Evolutionary conservation across 73 alveolate genomes (phyloP).

Genomic region (Tetrahymena malaccensis): DNA sequence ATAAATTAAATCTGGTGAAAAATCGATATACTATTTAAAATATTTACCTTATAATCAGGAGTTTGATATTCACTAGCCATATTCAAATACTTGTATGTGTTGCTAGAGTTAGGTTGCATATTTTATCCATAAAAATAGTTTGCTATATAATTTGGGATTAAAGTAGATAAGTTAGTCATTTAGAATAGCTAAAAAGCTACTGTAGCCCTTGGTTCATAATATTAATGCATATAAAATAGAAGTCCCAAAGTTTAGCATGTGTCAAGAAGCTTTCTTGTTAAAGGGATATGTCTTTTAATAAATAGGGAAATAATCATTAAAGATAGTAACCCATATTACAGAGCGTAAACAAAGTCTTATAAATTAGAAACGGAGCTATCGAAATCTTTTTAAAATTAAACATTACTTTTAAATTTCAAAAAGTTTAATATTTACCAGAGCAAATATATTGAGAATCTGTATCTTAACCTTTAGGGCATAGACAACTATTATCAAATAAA

Average conservation of each 20-base stretch:
- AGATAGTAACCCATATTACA: background rate
- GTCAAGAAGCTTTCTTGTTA: background rate
- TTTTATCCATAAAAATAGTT: background rate
- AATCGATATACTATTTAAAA: too few relatives aligned
- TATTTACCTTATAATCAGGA: background rate
- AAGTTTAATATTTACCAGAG: background rate
- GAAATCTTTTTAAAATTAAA: background rate
- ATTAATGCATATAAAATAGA: background rate
- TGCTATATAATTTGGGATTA: background rate
- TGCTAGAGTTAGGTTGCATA: background rate
- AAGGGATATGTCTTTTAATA: background rate
- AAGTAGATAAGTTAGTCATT: background rate
- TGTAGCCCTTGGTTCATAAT: background rate
- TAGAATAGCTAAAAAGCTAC: background rate
- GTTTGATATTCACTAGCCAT: background rate
- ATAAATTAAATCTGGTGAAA: background rate
- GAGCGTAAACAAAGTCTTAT: background rate
- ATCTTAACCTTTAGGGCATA: background rate
- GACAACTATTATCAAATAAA: background rate
- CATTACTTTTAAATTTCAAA: background rate
- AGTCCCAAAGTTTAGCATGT: background rate
- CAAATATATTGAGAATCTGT: background rate
- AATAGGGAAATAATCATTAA: background rate
- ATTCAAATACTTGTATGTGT: background rate
- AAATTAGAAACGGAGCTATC: background rate